Evolutionary conservation across 352 stramenopile species (phyloP), one percentile per base, ranked within the genome.

Genomic region (Phytopythium litorale): DNA sequence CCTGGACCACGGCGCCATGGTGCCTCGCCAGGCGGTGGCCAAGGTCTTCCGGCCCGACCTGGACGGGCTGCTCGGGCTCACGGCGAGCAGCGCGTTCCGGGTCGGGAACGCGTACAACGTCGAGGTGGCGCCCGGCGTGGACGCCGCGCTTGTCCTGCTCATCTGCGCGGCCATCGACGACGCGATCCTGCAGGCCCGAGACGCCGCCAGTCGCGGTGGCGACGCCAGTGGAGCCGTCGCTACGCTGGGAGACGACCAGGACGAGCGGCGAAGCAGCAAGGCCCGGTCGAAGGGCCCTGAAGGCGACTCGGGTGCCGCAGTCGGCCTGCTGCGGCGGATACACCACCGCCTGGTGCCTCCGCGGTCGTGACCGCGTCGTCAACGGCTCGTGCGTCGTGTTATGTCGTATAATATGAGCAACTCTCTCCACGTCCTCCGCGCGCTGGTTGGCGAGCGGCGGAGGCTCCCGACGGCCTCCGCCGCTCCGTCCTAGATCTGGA

Each of bases 141-240:
- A 79, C 56, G 62, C 72, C 56, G 68, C 71, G 7, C 56, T 79
- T 13, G 46, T 79, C 2, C 18, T 76, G 40, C 52, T 72, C 19
- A 59, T 76, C n/a, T 79, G 71, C 38, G 67, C 68, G 3, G 71
- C 71, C 15, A 76, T 79, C 68, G 71, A 79, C 51, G 71, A 76
- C 49, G 68, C 67, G 15, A 75, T 56, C 50, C 16, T 25, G 25
- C 50, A 42, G 8, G 37, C 37, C 11, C 18, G 16, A 42, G 37
- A 42, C 37, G 13, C 11, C 11, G 37, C 16, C 37, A 15, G 37
- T 11, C 37, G 37, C 37, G 37, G 16, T 30, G 2, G 28, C 37
- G 37, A 51, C 18, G 18, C 45, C 7, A 51, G 45, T 28, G 40
- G 23, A 18, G 15, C 40, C 1, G 40, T 23, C 40, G 40, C 40